Conservation (phyloP, 1,139 yeast species). For the Yamadazyma kanchanaburiensis region DNA sequence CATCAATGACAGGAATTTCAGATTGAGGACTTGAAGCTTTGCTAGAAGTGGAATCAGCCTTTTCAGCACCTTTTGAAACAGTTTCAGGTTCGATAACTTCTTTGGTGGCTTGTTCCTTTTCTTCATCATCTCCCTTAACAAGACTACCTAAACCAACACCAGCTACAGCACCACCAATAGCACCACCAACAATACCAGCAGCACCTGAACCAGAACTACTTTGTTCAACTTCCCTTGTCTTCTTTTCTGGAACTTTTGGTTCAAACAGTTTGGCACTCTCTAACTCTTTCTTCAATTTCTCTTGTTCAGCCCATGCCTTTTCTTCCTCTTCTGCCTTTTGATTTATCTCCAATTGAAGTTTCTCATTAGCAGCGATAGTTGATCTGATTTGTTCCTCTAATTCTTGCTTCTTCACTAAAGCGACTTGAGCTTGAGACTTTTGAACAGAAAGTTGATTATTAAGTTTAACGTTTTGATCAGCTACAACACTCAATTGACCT, state of each 20-base stretch:
- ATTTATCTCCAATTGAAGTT: constrained; percentile 23
- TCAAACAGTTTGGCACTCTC: constrained; percentile 19
- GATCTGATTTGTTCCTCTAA: constrained; percentile 29
- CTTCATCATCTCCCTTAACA: constrained; percentile 1
- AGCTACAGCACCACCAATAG: constrained; percentile 17
- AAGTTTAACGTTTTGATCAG: constrained; percentile 56
- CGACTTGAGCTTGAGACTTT: constrained; percentile 65
- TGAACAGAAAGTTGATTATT: constrained; percentile 63
- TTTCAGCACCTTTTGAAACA: constrained; percentile 22
- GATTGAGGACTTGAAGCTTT: too few relatives aligned
- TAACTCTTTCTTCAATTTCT: constrained; percentile 20
- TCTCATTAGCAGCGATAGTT: constrained; percentile 20
- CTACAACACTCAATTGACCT: constrained; percentile 49
- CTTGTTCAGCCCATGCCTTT: constrained; percentile 35
- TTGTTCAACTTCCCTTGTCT: constrained; percentile 1
- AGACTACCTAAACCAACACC: constrained; percentile 17
- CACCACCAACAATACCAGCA: constrained; percentile 12
- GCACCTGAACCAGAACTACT: neutral
- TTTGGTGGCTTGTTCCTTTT: too few relatives aligned
- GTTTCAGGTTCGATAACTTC: too few relatives aligned
- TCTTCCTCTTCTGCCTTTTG: constrained; percentile 18
- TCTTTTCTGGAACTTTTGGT: constrained; percentile 15
- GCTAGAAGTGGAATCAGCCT: neutral
- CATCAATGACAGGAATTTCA: too few relatives aligned
- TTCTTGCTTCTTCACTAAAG: constrained; percentile 54